phyloP scores from a whole-genome alignment of 2,329 filamentous ascomycete genomes.

The Endoconidiophora polonica region DNA sequence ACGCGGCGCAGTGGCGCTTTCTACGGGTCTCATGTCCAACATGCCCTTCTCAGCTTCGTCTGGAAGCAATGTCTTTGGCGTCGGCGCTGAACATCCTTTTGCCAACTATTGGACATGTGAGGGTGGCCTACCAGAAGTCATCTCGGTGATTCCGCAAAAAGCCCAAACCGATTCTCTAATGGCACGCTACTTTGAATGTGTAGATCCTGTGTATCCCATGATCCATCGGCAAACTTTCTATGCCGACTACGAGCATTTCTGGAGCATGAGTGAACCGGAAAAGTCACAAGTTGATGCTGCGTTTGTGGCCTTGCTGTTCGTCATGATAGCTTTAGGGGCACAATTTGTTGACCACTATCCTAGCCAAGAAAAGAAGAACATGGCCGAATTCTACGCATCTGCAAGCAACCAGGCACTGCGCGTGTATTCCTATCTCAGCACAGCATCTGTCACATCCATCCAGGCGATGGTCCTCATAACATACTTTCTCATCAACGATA shows the following conservation, averaged over 20 bases:
- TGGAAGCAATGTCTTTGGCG: slow-evolving; percentile 65
- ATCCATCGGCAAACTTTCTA: slow-evolving; percentile 60
- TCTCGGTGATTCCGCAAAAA: slow-evolving; percentile 59
- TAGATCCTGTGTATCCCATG: slow-evolving; percentile 71
- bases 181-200: slow-evolving; percentile 47
- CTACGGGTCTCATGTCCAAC: slow-evolving; percentile 50
- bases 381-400: slow-evolving; percentile 67
- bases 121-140: slow-evolving; percentile 58
- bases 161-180: slow-evolving; percentile 57
- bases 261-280: slow-evolving; percentile 42
- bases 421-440: slow-evolving; percentile 60
- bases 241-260: slow-evolving; percentile 63
- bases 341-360: slow-evolving; percentile 52
- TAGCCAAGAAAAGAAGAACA: slow-evolving; percentile 49
- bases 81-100: slow-evolving; percentile 62
- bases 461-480: slow-evolving; percentile 68
- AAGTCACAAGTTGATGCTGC: slow-evolving; percentile 47
- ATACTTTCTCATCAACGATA: slow-evolving; percentile 76
- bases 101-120: slow-evolving; percentile 74
- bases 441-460: slow-evolving; percentile 53
- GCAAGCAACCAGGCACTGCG: slow-evolving; percentile 63
- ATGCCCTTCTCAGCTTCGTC: slow-evolving; percentile 54
- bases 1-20: slow-evolving; percentile 36
- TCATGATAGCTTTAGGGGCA: slow-evolving; percentile 62
- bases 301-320: slow-evolving; percentile 56